Conservation (phyloP, 768 basidiomycete genomes). For the Boletus rufocinnamomeus region DNA sequence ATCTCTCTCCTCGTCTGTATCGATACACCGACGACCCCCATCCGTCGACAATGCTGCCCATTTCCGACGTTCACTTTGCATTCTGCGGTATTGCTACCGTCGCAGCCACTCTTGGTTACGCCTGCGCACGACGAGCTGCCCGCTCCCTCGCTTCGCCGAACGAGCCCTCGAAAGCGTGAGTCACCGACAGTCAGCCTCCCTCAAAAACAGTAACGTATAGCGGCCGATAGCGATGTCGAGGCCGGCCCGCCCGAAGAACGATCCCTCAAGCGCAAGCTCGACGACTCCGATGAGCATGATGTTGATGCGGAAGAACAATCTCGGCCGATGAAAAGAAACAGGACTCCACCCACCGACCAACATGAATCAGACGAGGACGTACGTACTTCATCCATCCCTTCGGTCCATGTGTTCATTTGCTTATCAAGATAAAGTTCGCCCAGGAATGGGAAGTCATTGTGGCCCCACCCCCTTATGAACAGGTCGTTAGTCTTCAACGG, state of each 20-base stretch:
- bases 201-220: slow-evolving; percentile 30
- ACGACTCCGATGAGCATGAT: slow-evolving; percentile 26
- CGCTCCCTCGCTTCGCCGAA: slow-evolving; percentile 19
- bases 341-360: slow-evolving; percentile 42
- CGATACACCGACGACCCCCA: neutral
- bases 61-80: slow-evolving; percentile 55
- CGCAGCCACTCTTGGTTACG: slow-evolving; percentile 61
- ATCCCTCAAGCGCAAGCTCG: slow-evolving; percentile 37
- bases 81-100: slow-evolving; percentile 60
- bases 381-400: slow-evolving; percentile 11
- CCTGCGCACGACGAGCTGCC: slow-evolving; percentile 46
- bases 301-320: slow-evolving; percentile 33
- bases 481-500: slow-evolving; percentile 12
- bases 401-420: slow-evolving; percentile 11
- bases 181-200: slow-evolving; percentile 33
- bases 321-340: slow-evolving; percentile 39
- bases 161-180: slow-evolving; percentile 33
- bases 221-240: slow-evolving; percentile 36
- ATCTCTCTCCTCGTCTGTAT: slow-evolving; percentile 15
- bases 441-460: slow-evolving; percentile 38
- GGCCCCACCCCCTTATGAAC: slow-evolving; percentile 34
- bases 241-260: slow-evolving; percentile 28
- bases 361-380: slow-evolving; percentile 32
- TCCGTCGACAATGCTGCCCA: slow-evolving; percentile 44
- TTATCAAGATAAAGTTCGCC: slow-evolving; percentile 24